Base-by-base conservation (phyloP, 768 basidiomycete genomes). In the Strobilomyces echinocephalus region DNA sequence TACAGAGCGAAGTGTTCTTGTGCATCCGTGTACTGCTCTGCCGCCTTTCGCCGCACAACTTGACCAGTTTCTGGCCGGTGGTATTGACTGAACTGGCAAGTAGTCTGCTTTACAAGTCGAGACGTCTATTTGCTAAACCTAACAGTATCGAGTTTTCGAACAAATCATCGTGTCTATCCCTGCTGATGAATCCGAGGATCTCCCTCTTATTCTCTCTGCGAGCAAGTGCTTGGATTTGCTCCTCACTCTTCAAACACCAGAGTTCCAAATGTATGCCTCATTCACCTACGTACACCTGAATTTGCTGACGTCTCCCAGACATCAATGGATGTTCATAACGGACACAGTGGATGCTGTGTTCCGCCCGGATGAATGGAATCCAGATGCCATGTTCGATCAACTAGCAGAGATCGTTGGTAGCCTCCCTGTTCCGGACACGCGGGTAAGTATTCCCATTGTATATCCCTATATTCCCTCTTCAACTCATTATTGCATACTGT, bases 321-420 rank as follows among this genome's bases (percentile, higher is more conserved):
- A 98, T 68, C 94, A 99, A 74, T 99, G 97, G 95, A 90, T 97
- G 63, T 99, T 98, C 69, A 84, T 97, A 40, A 97, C 94, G 3
- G 95, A 99, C 69, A 98, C 95, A 0, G 91, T 95, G 7, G 97
- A 98, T 62, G 94, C 95, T 0, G 80, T 94, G 33, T 94, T 92
- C 70, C 86, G 84, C 16, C 89, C 93, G 0, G 86, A 93, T 53
- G 76, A 84, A 42, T 92, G 87, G 81, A 75, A 76, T 53, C 90
- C 95, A 0, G 87, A 88, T 59, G 88, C 93, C 3, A 84, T 97
- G 76, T 80, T 97, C 70, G 97, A 99, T 65, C 87, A 87, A 51
- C 76, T 98, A 0, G 85, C 91, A 40, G 93, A 95, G 57, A 81
- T 92, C 36, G 79, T 88, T 14, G 80, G 80, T n/a, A 83, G 76